Percentiles rank a stretch among this genome's conserved stretches.
These are phyloP conservation scores for Dentipellis fragilis DNA, from an alignment of 768 basidiomycete genomes.

Conservation along the genomic window DNA sequence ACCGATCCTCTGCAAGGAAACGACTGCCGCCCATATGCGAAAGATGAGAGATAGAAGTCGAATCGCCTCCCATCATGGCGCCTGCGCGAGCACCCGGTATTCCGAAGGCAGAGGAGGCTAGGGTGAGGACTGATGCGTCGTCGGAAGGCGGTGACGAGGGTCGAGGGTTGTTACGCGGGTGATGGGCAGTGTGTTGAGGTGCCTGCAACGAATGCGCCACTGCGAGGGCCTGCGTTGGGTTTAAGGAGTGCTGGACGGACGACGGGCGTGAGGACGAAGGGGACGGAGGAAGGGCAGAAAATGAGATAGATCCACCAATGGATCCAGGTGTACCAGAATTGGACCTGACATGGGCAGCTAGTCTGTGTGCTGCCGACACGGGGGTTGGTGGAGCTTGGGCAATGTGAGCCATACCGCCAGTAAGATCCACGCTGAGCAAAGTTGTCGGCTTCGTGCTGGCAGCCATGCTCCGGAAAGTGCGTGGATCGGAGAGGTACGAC, in stretches of 20 bases:
- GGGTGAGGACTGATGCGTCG: slow-evolving; percentile 86
- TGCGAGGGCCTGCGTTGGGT: slow-evolving; percentile 15
- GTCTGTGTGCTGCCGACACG: slow-evolving; percentile 38
- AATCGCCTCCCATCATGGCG: slow-evolving; percentile 19
- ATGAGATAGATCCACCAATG: slow-evolving; percentile 54
- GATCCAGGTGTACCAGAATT: slow-evolving; percentile 42
- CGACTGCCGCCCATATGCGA: slow-evolving; percentile 28
- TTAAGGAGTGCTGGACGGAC: slow-evolving; percentile 11
- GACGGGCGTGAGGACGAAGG: slow-evolving; percentile 36
- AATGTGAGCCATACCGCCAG: slow-evolving; percentile 83
- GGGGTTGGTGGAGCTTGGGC: slow-evolving; percentile 72
- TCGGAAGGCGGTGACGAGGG: slow-evolving; percentile 86
- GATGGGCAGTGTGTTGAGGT: slow-evolving; percentile 83
- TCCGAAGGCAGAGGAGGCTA: slow-evolving; percentile 89
- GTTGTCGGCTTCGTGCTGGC: slow-evolving; percentile 95
- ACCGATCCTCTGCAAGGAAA: slow-evolving; percentile 39
- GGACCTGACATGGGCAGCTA: slow-evolving; percentile 40
- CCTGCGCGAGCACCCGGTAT: slow-evolving; percentile 47
- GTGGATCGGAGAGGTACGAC: slow-evolving; percentile 71
- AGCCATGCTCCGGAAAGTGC: slow-evolving; percentile 73
- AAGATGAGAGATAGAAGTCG: slow-evolving; percentile 64
- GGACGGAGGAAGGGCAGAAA: slow-evolving; percentile 56
- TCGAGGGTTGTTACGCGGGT: slow-evolving; percentile 92
- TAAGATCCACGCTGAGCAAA: slow-evolving; percentile 78
- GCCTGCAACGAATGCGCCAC: slow-evolving; percentile 51